Evolutionary conservation across 1,284 basidiomycete genomes (phyloP).

Genomic region (Flammula alnicola): DNA sequence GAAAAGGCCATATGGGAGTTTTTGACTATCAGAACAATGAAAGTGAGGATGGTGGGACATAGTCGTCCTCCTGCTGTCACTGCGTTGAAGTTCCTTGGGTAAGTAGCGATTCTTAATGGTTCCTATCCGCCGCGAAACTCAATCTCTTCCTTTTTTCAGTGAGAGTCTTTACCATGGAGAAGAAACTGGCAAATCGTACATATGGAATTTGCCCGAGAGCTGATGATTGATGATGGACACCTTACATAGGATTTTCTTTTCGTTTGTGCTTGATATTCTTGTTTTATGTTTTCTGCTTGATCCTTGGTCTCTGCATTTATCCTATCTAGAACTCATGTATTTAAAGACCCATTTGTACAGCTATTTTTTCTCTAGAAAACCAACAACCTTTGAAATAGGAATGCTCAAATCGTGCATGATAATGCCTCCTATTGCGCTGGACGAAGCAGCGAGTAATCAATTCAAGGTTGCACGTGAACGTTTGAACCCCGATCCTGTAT

Average conservation of each 20-base stretch:
- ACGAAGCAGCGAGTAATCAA: no score
- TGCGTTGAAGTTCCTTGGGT: slow-evolving; percentile 74
- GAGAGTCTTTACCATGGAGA: slow-evolving; percentile 71
- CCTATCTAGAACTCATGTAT: no score
- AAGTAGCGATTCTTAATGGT: slow-evolving; percentile 29
- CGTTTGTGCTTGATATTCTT: slow-evolving; percentile 3
- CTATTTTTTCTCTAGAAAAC: no score
- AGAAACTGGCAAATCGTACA: slow-evolving; percentile 63
- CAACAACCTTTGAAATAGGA: no score
- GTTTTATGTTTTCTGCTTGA: no score
- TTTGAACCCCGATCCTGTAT: no score
- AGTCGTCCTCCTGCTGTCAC: slow-evolving; percentile 56
- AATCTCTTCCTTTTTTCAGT: slow-evolving; percentile 38
- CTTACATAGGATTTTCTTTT: background rate
- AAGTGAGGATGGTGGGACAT: slow-evolving; percentile 47
- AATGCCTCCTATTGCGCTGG: no score
- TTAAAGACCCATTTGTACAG: no score
- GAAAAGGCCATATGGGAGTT: slow-evolving; percentile 76
- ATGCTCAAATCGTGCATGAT: no score
- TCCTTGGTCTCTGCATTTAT: no score
- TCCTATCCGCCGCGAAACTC: slow-evolving; percentile 10
- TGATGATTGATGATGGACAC: slow-evolving; percentile 3
- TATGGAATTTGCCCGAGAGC: slow-evolving; percentile 64
- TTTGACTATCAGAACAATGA: slow-evolving; percentile 64
- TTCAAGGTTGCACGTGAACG: no score